Conservation (phyloP, 2,329 filamentous ascomycete genomes). For the Aspergillus brunneoviolaceus region DNA sequence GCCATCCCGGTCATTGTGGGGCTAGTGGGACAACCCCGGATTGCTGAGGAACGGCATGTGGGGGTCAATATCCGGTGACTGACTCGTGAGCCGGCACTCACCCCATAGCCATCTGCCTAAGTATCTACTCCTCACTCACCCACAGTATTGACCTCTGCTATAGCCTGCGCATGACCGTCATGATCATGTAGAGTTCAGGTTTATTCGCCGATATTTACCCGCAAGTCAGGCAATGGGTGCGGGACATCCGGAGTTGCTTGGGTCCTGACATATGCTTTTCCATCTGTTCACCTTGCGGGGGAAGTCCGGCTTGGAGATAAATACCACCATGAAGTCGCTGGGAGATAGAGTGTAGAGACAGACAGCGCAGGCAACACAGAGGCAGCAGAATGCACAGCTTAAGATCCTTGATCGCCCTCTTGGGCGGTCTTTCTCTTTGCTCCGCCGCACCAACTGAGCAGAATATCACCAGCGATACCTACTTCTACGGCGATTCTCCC, state of each 20-base stretch:
- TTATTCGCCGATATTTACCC: slow-evolving; percentile 1
- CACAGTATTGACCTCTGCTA: neutral
- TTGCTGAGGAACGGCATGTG: neutral
- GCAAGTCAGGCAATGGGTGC: neutral
- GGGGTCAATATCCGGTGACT: neutral
- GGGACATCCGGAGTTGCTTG: neutral
- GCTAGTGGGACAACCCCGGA: neutral
- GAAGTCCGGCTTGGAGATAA: neutral
- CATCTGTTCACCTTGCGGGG: neutral
- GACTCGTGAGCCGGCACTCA: neutral
- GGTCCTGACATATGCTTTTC: neutral
- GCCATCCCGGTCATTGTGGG: neutral
- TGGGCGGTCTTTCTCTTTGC: slow-evolving; percentile 11
- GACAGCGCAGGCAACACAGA: neutral
- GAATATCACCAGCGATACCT: slow-evolving; percentile 24
- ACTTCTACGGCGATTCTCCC: slow-evolving; percentile 27
- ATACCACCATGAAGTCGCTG: neutral
- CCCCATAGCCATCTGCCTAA: neutral
- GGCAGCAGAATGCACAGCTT: slow-evolving; percentile 7
- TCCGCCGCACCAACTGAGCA: slow-evolving; percentile 14
- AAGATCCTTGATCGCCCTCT: slow-evolving; percentile 2
- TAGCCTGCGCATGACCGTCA: neutral
- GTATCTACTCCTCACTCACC: neutral
- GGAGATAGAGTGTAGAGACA: neutral
- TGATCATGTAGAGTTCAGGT: neutral